Evolutionary conservation across 805 yeast species (phyloP).

Genomic region (Ascoidea tarda): DNA sequence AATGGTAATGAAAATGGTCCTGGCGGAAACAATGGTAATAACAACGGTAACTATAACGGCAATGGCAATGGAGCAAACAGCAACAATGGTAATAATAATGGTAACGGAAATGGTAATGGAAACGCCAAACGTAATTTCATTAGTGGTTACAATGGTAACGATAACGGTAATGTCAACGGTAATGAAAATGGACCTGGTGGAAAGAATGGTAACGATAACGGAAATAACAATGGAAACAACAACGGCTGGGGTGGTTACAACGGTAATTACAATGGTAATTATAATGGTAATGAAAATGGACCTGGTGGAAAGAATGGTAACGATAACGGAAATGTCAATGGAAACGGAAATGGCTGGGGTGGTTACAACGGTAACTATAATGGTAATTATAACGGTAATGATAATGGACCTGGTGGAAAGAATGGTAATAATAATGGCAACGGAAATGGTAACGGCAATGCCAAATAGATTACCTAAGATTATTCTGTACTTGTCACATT

Average conservation of each 20-base stretch:
- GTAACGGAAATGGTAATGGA: background rate
- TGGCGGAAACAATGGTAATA: background rate
- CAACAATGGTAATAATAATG: background rate
- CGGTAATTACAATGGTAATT: background rate
- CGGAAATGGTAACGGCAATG: background rate
- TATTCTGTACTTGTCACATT: too few relatives aligned
- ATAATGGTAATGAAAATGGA: background rate
- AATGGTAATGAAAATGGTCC: background rate
- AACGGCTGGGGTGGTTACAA: background rate
- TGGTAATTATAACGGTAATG: background rate
- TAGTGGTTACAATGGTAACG: conserved; percentile 2
- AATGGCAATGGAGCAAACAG: background rate
- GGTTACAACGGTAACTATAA: background rate
- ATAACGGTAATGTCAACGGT: background rate
- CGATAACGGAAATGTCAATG: background rate
- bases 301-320: background rate
- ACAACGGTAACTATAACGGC: background rate
- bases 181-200: background rate
- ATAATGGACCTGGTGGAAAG: background rate
- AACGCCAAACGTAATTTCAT: background rate
- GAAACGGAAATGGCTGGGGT: background rate
- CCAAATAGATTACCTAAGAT: too few relatives aligned
- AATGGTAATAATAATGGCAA: background rate
- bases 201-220: background rate
- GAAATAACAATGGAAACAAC: too few relatives aligned